Conservation (phyloP, 805 yeast species). For the Kazachstania taianensis region DNA sequence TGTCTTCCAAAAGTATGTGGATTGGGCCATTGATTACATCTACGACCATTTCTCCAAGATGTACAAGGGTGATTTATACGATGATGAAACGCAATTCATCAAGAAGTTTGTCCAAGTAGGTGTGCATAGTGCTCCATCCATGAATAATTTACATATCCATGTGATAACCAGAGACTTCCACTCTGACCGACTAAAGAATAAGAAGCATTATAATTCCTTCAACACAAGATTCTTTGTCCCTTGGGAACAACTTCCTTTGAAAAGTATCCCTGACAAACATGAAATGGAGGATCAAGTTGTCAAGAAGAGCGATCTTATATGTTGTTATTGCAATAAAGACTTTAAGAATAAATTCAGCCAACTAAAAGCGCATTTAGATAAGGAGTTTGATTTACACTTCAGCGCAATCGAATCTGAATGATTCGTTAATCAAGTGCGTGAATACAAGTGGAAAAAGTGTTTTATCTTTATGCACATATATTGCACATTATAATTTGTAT, state of each 20-base stretch:
- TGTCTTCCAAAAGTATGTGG: slow-evolving; percentile 30
- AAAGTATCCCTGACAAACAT: slow-evolving; percentile 22
- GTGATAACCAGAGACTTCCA: slow-evolving; percentile 56
- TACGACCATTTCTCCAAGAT: slow-evolving; percentile 9
- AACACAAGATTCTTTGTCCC: slow-evolving; percentile 53
- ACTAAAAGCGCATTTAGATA: slow-evolving; percentile 34
- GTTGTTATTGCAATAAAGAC: slow-evolving; percentile 34
- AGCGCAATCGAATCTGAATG: slow-evolving; percentile 2
- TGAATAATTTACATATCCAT: slow-evolving; percentile 64
- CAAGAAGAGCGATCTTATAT: slow-evolving; percentile 31
- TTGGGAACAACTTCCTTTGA: slow-evolving; percentile 40
- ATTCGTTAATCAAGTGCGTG: not conserved
- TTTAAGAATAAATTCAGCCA: slow-evolving; percentile 35
- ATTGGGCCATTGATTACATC: slow-evolving; percentile 23
- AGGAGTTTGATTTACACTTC: slow-evolving; percentile 28
- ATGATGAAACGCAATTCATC: slow-evolving; percentile 10
- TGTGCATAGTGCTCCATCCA: slow-evolving; percentile 60
- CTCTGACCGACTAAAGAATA: slow-evolving; percentile 45
- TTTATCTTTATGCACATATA: not conserved
- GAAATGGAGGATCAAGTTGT: slow-evolving; percentile 30
- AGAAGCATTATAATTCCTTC: slow-evolving; percentile 63
- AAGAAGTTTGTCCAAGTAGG: slow-evolving; percentile 40
- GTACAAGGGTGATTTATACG: not conserved
- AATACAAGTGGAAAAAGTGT: not conserved
- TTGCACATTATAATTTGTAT: slow-evolving; percentile 40